Base-by-base conservation (phyloP, 768 basidiomycete species). In the Neoboletus magnificus region DNA sequence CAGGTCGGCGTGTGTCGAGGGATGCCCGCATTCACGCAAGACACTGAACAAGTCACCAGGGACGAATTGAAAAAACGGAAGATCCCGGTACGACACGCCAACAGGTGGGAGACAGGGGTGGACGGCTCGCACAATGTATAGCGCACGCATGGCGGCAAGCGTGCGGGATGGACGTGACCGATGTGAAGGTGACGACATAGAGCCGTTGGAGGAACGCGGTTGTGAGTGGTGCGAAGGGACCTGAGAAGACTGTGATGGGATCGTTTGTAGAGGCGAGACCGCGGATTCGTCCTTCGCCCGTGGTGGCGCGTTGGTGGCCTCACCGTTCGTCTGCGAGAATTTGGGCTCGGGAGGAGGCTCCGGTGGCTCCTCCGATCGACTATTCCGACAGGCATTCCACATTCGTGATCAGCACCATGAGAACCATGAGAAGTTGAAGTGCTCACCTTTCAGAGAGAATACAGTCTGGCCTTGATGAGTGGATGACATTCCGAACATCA, bases 11-110 rank as follows among this genome's bases (percentile, higher is more conserved):
- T 91, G 89, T 22, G 81, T 77, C 52, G 84, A 84, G 15, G 91
- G 91, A 65, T 91, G 90, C 1, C 91, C 91, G 0, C 82, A 83
- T 68, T 92, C 91, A 59, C 84, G 79, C 48, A 92, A 69, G 8
- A 93, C 82, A 37, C 85, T 82, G 47, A 83, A 85, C 35, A 83
- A 64, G 35, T 87, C 83, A 4, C 81, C 84, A 32, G 81, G 77
- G 32, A 71, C 68, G n/a, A 93, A 76, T 13, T 76, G 81, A 68
- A 91, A 90, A 77, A 93, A 92, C 15, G 89, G 89, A 65, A 86
- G 82, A 44, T 79, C 82, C 60, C 84, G 85, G 63, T 91, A 92
- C 22, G 82, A 76, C 11, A 86, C 84, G 10, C 80, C 77, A 0
- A 71, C 63, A 0, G 87, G 87, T 4, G 87, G 88, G 15, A 77